Conservation (phyloP, 1,284 basidiomycete species). For the Leccinum cinnamomeum region DNA sequence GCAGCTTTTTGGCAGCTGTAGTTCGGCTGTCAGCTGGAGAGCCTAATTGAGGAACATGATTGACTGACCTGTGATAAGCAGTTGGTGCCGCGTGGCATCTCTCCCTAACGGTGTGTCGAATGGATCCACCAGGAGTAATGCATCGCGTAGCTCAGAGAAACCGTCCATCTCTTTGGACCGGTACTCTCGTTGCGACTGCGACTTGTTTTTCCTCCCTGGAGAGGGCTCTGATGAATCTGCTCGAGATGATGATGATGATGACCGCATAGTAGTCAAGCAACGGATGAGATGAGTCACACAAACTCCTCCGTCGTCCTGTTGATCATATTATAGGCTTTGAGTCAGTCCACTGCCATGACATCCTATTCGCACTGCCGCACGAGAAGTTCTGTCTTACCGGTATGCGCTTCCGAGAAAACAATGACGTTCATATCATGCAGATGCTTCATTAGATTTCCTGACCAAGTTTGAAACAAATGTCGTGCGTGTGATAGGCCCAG, state of each 20-base stretch:
- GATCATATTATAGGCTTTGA: slow-evolving; percentile 16
- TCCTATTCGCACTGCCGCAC: not conserved
- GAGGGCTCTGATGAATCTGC: not conserved
- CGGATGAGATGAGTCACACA: slow-evolving; percentile 6
- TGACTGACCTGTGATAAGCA: slow-evolving; percentile 28
- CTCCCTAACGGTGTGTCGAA: slow-evolving; percentile 27
- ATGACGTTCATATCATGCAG: not conserved
- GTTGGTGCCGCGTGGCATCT: slow-evolving; percentile 33
- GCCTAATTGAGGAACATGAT: not conserved
- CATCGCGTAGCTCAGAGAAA: slow-evolving; percentile 31
- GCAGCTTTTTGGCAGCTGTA: slow-evolving; percentile 28
- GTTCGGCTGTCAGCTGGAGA: slow-evolving; percentile 4
- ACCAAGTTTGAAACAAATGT: not conserved
- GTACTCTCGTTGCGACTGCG: slow-evolving; percentile 32
- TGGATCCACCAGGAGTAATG: slow-evolving; percentile 28
- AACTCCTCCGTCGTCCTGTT: not conserved
- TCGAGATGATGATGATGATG: slow-evolving; percentile 14
- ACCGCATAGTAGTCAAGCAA: slow-evolving; percentile 8
- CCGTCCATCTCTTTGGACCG: slow-evolving; percentile 36
- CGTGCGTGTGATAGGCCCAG: not conserved
- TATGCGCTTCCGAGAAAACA: not conserved
- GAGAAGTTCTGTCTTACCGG: not conserved
- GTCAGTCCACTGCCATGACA: slow-evolving; percentile 4
- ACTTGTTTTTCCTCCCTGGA: slow-evolving; percentile 25
- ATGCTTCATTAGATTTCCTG: not conserved